phyloP scores from a whole-genome alignment of 805 yeast species.

The Ogataea polymorpha region DNA sequence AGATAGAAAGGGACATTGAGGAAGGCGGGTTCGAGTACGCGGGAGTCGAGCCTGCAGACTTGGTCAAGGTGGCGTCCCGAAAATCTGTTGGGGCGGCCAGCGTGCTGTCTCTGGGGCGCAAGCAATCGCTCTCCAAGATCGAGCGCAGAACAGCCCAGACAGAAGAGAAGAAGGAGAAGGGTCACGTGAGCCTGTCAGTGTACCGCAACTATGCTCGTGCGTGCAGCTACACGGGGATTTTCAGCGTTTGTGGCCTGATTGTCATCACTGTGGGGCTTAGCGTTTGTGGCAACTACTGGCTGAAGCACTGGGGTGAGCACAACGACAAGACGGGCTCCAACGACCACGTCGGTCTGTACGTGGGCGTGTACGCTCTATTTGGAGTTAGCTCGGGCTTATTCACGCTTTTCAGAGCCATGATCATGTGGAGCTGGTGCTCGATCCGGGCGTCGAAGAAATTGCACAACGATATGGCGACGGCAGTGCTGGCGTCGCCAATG shows the following conservation, averaged over 20 bases:
- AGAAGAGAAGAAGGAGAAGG: constrained; percentile 53
- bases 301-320: constrained; percentile 66
- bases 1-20: neutral
- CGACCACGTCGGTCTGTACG: constrained; percentile 41
- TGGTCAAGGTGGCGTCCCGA: constrained; percentile 18
- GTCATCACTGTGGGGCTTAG: constrained; percentile 27
- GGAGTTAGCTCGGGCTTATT: constrained; percentile 53
- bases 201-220: constrained; percentile 57
- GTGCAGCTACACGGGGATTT: constrained; percentile 51
- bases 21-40: constrained; percentile 3
- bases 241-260: constrained; percentile 36
- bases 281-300: constrained; percentile 55
- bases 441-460: constrained; percentile 53
- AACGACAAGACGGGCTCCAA: constrained; percentile 44
- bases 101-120: constrained; percentile 54
- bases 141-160: constrained; percentile 43
- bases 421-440: constrained; percentile 50
- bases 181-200: constrained; percentile 53
- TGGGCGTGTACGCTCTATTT: constrained; percentile 51
- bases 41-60: constrained; percentile 1
- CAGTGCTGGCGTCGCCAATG: constrained; percentile 61
- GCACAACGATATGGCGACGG: constrained; percentile 54
- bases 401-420: constrained; percentile 42
- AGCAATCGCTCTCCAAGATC: constrained; percentile 25
- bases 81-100: constrained; percentile 56